Base-by-base conservation (phyloP, 2,329 filamentous ascomycete species). In the Lecanosticta acicola region DNA sequence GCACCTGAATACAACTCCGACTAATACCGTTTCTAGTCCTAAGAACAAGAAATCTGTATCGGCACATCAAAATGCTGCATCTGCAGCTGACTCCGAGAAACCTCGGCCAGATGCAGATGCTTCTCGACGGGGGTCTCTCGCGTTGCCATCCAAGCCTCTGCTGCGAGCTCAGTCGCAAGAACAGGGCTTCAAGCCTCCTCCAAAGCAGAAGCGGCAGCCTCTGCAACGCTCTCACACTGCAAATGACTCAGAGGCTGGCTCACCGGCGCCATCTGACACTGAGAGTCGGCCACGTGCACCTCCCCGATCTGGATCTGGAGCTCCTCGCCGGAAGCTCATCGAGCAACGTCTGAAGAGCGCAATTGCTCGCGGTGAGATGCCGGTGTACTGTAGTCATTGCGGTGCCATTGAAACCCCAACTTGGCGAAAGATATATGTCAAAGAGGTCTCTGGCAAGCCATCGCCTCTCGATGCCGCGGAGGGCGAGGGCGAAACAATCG, bases 331-430 rank as follows among this genome's bases (percentile, higher is more conserved):
- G 66, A 85, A 86, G 53, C 70, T 76, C 45, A 79, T 83, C 39
- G 72, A 77, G 53, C 71, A 76, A 18, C 73, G 73, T 40, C 64
- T 83, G 17, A 70, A 78, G 34, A 65, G 70, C 45, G 74, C 77
- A 17, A 82, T 97, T 43, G 76, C 76, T n/a, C 80, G 81, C 44
- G 93, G 93, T 3, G 79, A 89, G 54, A 84, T 90, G 74, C 93
- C 93, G 0, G 84, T 85, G 1, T 97, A 84, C 61, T 98, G 93
- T 65, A 80, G 80, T 53, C 95, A 97, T 59, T 98, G 93, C 59
- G 93, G 93, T 4, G 86, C 89, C 4, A 94, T 98, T 46, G 87
- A 97, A 59, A 98, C 93, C 0, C 87, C 91, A 0, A 96, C 91
- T 0, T 98, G 93, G 93, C 83, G 93, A 49, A 93, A 91, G 61